phyloP scores from a whole-genome alignment of 2,329 filamentous ascomycete species.

The Arthrobotrys sinensis region DNA sequence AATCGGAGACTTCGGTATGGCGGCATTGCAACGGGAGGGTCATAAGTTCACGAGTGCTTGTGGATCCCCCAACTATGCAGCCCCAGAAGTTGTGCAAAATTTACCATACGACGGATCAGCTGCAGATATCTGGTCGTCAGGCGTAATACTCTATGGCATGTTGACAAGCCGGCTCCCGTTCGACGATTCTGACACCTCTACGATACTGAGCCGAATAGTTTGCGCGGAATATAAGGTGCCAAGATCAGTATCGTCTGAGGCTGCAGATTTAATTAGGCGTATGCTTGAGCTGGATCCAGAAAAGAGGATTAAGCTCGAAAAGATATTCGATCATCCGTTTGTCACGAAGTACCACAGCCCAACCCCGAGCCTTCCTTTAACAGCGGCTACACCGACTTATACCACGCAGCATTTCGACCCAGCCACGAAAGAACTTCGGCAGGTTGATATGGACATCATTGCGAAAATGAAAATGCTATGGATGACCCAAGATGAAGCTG shows the following conservation, averaged over 20 bases:
- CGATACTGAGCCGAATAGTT: conserved; percentile 76
- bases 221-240: conserved; percentile 76
- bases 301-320: conserved; percentile 81
- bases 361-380: background rate
- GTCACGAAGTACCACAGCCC: conserved; percentile 67
- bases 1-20: conserved; percentile 98
- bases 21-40: conserved; percentile 85
- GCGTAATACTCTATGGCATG: conserved; percentile 89
- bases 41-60: conserved; percentile 89
- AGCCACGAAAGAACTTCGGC: background rate
- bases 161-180: conserved; percentile 89
- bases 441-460: conserved; percentile 43
- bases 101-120: conserved; percentile 84
- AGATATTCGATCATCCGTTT: conserved; percentile 91
- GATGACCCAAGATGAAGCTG: conserved; percentile 36
- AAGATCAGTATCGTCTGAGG: conserved; percentile 76
- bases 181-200: conserved; percentile 76
- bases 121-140: conserved; percentile 95
- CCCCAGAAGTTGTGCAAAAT: conserved; percentile 88
- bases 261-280: conserved; percentile 81
- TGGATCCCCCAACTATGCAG: conserved; percentile 96
- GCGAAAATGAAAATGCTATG: conserved; percentile 43
- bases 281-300: conserved; percentile 86
- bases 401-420: background rate
- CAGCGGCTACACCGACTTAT: background rate